phyloP scores from a whole-genome alignment of 371 early-diverging fungal species.

The Dinochytrium kinnereticum region DNA sequence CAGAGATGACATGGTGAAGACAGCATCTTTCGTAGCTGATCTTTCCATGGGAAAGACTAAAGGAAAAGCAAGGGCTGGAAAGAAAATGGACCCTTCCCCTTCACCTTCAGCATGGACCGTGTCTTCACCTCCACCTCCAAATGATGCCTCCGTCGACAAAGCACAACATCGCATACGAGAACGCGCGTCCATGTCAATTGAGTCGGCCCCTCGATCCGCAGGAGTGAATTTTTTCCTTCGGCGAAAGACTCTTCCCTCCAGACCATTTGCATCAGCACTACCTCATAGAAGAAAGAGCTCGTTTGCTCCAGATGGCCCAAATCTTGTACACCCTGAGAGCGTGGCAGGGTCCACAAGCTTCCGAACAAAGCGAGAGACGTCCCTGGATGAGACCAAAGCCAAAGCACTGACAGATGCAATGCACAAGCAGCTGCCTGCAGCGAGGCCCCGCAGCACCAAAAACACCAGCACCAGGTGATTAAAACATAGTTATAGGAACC shows the following conservation, averaged over 20 bases:
- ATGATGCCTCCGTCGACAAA: background rate
- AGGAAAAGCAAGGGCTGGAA: background rate
- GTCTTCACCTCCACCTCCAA: background rate
- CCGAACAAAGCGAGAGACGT: background rate
- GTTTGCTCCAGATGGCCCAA: background rate
- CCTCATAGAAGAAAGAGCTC: slow-evolving; percentile 12
- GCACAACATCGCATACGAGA: background rate
- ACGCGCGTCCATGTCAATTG: background rate
- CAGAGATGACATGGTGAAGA: background rate
- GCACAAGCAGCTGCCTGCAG: no score
- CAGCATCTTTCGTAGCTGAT: background rate
- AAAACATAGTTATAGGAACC: no score
- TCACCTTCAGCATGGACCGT: slow-evolving; percentile 16
- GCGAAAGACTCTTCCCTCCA: background rate
- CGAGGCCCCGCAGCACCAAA: no score
- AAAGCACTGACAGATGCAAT: no score
- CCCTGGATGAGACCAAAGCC: background rate
- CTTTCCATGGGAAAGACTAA: background rate
- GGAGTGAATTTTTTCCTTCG: background rate
- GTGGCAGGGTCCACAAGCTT: background rate
- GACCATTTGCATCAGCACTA: background rate
- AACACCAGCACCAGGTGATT: no score
- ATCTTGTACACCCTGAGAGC: background rate
- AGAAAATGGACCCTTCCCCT: slow-evolving; percentile 10
- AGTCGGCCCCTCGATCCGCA: background rate